A percentile compares a stretch with the other conserved stretches of the same genome.
These are phyloP conservation scores for Fraxinus quadrangulata DNA, from an alignment of 257 asterid species.

Conservation along the genomic window DNA sequence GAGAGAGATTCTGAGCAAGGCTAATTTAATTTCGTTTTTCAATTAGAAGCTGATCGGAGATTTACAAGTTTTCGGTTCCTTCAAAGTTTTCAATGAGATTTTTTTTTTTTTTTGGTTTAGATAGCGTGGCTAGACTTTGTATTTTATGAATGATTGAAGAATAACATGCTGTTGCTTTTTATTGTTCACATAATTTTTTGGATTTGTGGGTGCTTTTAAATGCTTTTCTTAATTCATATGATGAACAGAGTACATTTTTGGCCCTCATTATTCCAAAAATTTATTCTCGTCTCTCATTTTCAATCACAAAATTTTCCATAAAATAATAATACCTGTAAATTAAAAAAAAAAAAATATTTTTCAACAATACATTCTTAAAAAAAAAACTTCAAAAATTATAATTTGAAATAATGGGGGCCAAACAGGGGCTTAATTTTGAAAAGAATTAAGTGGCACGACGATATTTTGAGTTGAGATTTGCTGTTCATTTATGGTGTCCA, in stretches of 20 bases:
- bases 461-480: too few species aligned
- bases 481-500: too few species aligned
- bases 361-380: too few species aligned
- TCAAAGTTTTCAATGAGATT: not conserved
- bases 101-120: not conserved
- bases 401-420: too few species aligned
- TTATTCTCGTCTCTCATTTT: too few species aligned
- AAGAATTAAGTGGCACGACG: too few species aligned
- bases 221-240: not conserved
- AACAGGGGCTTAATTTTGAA: too few species aligned
- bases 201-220: not conserved
- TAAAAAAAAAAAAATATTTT: too few species aligned
- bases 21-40: not conserved
- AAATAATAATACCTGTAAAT: too few species aligned
- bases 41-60: slow-evolving; percentile 23
- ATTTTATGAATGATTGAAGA: not conserved
- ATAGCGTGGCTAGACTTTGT: not conserved
- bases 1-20: slow-evolving; percentile 79
- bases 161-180: not conserved
- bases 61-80: slow-evolving; percentile 23
- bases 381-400: too few species aligned
- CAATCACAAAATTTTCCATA: too few species aligned
- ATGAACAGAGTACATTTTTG: not conserved
- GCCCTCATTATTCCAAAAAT: too few species aligned
- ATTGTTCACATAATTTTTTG: not conserved